Conservation (phyloP, 306 rosid species). For the Cucurbita maxima region DNA sequence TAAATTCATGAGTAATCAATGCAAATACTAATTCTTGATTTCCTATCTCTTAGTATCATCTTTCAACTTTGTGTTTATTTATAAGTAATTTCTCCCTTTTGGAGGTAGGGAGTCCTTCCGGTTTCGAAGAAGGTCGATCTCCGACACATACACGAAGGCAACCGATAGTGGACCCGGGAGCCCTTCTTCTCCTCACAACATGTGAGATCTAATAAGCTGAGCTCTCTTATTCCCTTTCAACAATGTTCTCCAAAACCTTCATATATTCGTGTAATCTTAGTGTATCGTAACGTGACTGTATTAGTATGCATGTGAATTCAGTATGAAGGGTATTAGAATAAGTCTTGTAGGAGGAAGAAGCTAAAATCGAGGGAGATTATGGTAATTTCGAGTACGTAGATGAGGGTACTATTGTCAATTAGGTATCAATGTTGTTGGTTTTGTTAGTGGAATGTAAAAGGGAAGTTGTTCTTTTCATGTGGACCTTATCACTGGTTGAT, state of each 20-base stretch:
- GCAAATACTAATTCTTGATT: not conserved
- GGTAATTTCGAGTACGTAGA: not conserved
- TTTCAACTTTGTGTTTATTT: not conserved
- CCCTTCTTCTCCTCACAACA: conserved; percentile 61
- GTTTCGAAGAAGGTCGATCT: conserved; percentile 51
- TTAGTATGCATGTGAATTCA: not conserved
- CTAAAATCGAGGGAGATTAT: not conserved
- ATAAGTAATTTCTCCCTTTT: not conserved
- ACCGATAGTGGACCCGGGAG: conserved; percentile 27
- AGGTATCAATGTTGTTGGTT: not conserved
- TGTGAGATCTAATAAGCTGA: conserved; percentile 23
- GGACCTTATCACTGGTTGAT: not conserved
- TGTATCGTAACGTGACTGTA: not conserved
- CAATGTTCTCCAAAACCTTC: not conserved
- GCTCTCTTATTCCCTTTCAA: not conserved
- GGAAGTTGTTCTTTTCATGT: not conserved
- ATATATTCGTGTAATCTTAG: not conserved
- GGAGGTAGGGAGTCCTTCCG: conserved; percentile 62
- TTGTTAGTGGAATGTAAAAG: not conserved
- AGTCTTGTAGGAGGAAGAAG: not conserved
- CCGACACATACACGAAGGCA: conserved; percentile 56
- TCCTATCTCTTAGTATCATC: not conserved
- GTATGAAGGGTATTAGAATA: not conserved
- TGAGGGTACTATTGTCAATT: not conserved
- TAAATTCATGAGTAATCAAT: not conserved